A percentile compares a stretch with the other conserved stretches of the same genome.
Conservation (phyloP, 2,329 filamentous ascomycete genomes). For the Alternaria angustiovoidea region DNA sequence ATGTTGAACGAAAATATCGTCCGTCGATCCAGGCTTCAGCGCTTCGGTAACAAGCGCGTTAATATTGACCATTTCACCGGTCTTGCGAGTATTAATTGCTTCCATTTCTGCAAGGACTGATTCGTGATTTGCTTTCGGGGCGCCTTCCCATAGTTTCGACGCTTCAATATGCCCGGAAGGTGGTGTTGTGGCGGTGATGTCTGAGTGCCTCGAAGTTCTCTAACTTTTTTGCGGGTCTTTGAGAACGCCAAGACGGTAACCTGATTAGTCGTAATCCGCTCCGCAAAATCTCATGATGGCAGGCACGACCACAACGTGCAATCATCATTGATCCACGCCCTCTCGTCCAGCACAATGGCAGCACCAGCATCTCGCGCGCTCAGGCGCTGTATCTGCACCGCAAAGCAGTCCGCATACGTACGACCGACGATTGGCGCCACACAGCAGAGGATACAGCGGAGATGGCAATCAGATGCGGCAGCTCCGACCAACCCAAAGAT, state of each 20-base stretch:
- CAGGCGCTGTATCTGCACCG: constrained; percentile 54
- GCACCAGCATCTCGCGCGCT: constrained; percentile 54
- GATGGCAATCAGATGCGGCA: constrained; percentile 84
- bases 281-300: constrained; percentile 41
- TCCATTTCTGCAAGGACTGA: constrained; percentile 27
- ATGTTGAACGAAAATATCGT: constrained; percentile 77
- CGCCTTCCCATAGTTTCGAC: constrained; percentile 50
- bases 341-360: constrained; percentile 50
- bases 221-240: constrained; percentile 38
- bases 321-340: constrained; percentile 26
- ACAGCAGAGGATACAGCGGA: constrained; percentile 62
- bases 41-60: constrained; percentile 39
- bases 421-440: constrained; percentile 45
- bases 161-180: constrained; percentile 30
- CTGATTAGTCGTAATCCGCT: constrained; percentile 30
- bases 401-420: constrained; percentile 33
- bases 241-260: constrained; percentile 35
- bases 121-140: constrained; percentile 28
- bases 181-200: constrained; percentile 26
- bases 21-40: constrained; percentile 73
- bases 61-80: constrained; percentile 40
- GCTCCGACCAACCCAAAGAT: constrained; percentile 85
- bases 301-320: constrained; percentile 28
- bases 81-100: constrained; percentile 19
- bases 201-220: constrained; percentile 25